A percentile compares a stretch with the other conserved stretches of the same genome.
Evolutionary conservation across 2,329 filamentous ascomycete species (phyloP).

Genomic region (Colletotrichum tamarilloi): DNA sequence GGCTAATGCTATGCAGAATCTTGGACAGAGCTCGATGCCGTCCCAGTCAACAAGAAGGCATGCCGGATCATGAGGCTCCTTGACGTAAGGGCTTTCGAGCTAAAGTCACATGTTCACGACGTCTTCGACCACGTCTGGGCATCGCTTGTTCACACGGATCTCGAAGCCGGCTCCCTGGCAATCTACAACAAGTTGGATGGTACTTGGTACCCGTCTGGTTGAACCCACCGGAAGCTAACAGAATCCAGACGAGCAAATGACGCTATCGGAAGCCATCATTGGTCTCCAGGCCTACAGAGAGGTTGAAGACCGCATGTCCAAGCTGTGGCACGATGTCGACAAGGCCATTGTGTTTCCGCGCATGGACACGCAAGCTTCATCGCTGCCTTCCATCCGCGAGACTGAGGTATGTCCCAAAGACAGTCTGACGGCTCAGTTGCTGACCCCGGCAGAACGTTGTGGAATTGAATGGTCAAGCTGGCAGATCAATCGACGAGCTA

Average conservation of each 20-base stretch:
- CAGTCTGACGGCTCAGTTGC: conserved; percentile 1
- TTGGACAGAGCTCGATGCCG: conserved; percentile 66
- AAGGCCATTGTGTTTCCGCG: conserved; percentile 70
- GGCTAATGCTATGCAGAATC: conserved; percentile 56
- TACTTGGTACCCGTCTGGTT: conserved; percentile 43
- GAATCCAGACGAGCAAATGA: conserved; percentile 61
- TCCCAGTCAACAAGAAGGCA: conserved; percentile 70
- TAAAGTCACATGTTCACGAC: conserved; percentile 74
- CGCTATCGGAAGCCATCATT: conserved; percentile 63
- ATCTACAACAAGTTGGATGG: conserved; percentile 65
- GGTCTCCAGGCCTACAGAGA: conserved; percentile 70
- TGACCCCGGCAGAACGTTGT: conserved; percentile 54
- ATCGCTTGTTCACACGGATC: conserved; percentile 72
- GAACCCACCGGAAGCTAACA: conserved; percentile 36
- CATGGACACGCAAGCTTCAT: conserved; percentile 54
- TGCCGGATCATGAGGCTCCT: conserved; percentile 74
- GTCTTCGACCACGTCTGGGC: conserved; percentile 79
- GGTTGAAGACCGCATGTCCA: conserved; percentile 67
- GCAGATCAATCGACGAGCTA: conserved; percentile 60
- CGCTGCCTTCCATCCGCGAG: conserved; percentile 52
- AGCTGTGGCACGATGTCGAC: conserved; percentile 73
- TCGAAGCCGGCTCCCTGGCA: conserved; percentile 62
- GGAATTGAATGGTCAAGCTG: conserved; percentile 53
- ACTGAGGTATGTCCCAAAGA: conserved; percentile 21
- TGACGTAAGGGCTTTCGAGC: conserved; percentile 70